Base-by-base conservation (phyloP, 2,329 filamentous ascomycete species). In the Balansia obtecta region DNA sequence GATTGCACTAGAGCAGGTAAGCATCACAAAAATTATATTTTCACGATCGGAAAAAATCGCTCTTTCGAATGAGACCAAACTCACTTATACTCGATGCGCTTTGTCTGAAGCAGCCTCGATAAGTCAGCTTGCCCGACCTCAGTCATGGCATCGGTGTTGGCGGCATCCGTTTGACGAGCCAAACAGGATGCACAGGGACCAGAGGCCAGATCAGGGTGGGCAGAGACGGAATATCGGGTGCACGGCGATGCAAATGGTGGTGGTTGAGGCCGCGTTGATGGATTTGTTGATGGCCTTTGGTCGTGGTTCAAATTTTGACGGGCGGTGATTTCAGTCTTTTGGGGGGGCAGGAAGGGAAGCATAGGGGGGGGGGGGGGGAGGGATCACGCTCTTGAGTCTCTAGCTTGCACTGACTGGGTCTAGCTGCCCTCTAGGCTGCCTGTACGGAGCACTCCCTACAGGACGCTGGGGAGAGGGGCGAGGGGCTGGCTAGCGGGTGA, bases 91-190 rank as follows among this genome's bases (percentile, higher is more conserved):
- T 81, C 76, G 69, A 72, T 73, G 68, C 73, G 75, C 72, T 80
- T 82, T 64, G 71, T 76, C 75, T 77, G 77, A 74, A 83, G 76
- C 72, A 82, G 76, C 73, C 73, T 77, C 69, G 75, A 75, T 71
- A 77, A 73, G 73, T 82, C 79, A 75, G 76, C 72, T 70, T 73
- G 73, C 71, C 74, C 77, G 74, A 82, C 79, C 78, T 82, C 78
- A 79, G 74, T 82, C 80, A 83, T 83, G 76, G 78, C 80, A 82
- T 79, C 73, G 68, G 72, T 74, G 70, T 72, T 69, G 68, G 77
- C 79, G 77, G 82, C 80, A 83, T 83, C 79, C 79, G 80, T 82
- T 83, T 80, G 73, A 64, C 64, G 69, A 61, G 64, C 74, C 80
- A 82, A 80, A 75, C 73, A 72, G 79, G 73, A 75, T 61, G 56